Conservation (phyloP, 352 stramenopile genomes). For the Phytophthora pini region DNA sequence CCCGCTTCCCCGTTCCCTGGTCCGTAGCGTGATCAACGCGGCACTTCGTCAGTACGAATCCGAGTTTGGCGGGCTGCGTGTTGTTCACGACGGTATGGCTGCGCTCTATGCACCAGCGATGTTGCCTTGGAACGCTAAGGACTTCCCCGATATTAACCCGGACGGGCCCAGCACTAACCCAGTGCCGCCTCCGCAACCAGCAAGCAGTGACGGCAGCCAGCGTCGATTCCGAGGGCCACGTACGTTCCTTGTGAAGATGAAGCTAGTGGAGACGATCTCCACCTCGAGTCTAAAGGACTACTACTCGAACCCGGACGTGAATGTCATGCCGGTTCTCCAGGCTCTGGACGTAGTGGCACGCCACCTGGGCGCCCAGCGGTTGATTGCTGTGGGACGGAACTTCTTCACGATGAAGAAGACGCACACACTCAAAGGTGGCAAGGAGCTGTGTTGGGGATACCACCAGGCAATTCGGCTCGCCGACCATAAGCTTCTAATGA, state of each 20-base stretch:
- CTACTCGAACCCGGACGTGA: slow-evolving; percentile 53
- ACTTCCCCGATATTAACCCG: slow-evolving; percentile 56
- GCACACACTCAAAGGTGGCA: slow-evolving; percentile 58
- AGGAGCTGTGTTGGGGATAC: slow-evolving; percentile 75
- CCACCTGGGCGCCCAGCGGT: slow-evolving; percentile 53
- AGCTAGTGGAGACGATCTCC: slow-evolving; percentile 60
- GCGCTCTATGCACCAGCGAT: slow-evolving; percentile 51
- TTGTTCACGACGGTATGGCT: slow-evolving; percentile 64
- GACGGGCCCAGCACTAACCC: slow-evolving; percentile 24
- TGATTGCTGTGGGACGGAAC: slow-evolving; percentile 68
- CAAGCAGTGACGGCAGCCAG: slow-evolving; percentile 16
- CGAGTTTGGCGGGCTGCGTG: slow-evolving; percentile 49
- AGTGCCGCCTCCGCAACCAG: slow-evolving; percentile 12
- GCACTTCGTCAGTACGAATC: slow-evolving; percentile 48
- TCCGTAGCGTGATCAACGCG: slow-evolving; percentile 62
- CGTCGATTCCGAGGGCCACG: slow-evolving; percentile 40
- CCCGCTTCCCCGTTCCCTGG: slow-evolving; percentile 44
- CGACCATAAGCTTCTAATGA: slow-evolving; percentile 64
- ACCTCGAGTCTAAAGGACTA: slow-evolving; percentile 51
- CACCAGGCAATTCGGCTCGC: slow-evolving; percentile 66
- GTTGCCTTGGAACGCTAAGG: slow-evolving; percentile 51
- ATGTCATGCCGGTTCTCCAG: slow-evolving; percentile 64
- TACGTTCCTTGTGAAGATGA: slow-evolving; percentile 71
- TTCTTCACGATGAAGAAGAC: slow-evolving; percentile 78
- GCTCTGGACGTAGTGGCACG: slow-evolving; percentile 69